Conservation (phyloP, 495 filamentous ascomycete genomes). For the Penicillium waksmanii region DNA sequence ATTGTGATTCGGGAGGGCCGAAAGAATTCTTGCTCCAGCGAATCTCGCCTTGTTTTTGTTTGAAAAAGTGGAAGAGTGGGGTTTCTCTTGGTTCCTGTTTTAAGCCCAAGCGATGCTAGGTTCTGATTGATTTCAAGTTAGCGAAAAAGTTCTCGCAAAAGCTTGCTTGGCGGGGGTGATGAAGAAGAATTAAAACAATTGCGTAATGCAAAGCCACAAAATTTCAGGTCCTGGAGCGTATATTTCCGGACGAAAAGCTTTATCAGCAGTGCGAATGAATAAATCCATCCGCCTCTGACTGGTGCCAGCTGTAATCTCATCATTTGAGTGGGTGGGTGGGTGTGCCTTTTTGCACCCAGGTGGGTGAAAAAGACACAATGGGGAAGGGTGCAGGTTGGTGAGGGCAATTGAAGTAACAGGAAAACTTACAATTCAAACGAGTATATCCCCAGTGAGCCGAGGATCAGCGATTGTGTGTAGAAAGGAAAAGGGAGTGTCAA, state of each 20-base stretch:
- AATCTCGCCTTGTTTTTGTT: slow-evolving; percentile 21
- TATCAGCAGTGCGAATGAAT: slow-evolving; percentile 41
- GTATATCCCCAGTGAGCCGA: slow-evolving; percentile 11
- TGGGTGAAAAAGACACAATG: slow-evolving; percentile 6
- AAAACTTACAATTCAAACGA: slow-evolving; percentile 28
- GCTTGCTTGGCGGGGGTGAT: neutral
- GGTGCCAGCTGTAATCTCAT: slow-evolving; percentile 57
- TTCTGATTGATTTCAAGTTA: slow-evolving; percentile 13
- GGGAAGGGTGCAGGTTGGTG: slow-evolving; percentile 2
- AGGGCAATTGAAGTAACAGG: slow-evolving; percentile 8
- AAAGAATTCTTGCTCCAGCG: slow-evolving; percentile 24
- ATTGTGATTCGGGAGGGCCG: slow-evolving; percentile 23
- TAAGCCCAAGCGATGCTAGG: neutral
- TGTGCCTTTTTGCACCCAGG: neutral
- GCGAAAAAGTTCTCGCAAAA: slow-evolving; percentile 9
- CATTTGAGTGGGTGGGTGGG: slow-evolving; percentile 34
- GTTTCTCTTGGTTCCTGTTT: slow-evolving; percentile 1
- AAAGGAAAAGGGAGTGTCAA: slow-evolving; percentile 14
- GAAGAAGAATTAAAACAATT: slow-evolving; percentile 4
- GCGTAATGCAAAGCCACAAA: slow-evolving; percentile 28
- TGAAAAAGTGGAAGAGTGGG: neutral
- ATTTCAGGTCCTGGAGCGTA: slow-evolving; percentile 47
- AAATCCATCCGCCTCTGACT: slow-evolving; percentile 47
- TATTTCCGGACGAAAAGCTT: slow-evolving; percentile 44
- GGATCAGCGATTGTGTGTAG: slow-evolving; percentile 13